A percentile compares a stretch with the other conserved stretches of the same genome.
These are phyloP conservation scores for Xylariaceae sp. DNA, from an alignment of 2,329 filamentous ascomycete species.

Conservation along the genomic window DNA sequence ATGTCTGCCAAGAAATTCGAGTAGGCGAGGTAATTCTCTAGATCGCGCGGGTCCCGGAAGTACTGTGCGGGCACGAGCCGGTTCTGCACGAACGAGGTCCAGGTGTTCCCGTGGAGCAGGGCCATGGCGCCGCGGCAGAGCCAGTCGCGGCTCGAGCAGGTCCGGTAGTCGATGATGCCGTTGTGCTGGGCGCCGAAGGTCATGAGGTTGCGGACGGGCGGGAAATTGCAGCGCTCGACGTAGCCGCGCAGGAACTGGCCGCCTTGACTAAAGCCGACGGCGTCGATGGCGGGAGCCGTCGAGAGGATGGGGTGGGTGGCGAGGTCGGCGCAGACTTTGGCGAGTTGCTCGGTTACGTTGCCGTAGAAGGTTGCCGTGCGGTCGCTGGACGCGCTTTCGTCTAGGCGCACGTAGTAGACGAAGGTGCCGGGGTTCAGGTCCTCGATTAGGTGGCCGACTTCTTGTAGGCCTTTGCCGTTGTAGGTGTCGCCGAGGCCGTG, in stretches of 20 bases:
- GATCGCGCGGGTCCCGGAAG: slow-evolving; percentile 66
- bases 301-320: slow-evolving; percentile 71
- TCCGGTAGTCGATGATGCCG: slow-evolving; percentile 78
- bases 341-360: slow-evolving; percentile 76
- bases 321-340: slow-evolving; percentile 71
- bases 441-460: slow-evolving; percentile 66
- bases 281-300: slow-evolving; percentile 78
- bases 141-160: slow-evolving; percentile 67
- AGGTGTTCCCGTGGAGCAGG: slow-evolving; percentile 73
- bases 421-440: slow-evolving; percentile 74
- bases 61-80: slow-evolving; percentile 91
- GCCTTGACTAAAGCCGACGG: slow-evolving; percentile 90
- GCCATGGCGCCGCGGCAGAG: slow-evolving; percentile 76
- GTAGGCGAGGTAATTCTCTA: slow-evolving; percentile 68
- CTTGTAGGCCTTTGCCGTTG: slow-evolving; percentile 66
- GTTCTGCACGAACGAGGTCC: slow-evolving; percentile 70
- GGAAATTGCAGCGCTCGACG: slow-evolving; percentile 76
- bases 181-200: slow-evolving; percentile 92
- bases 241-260: slow-evolving; percentile 93
- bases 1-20: slow-evolving; percentile 92
- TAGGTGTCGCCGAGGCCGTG: slow-evolving; percentile 77
- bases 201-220: slow-evolving; percentile 70
- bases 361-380: slow-evolving; percentile 83
- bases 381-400: slow-evolving; percentile 61
- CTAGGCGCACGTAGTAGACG: slow-evolving; percentile 72